phyloP scores from a whole-genome alignment of 345 rosid genomes.

The Sonneratia alba region DNA sequence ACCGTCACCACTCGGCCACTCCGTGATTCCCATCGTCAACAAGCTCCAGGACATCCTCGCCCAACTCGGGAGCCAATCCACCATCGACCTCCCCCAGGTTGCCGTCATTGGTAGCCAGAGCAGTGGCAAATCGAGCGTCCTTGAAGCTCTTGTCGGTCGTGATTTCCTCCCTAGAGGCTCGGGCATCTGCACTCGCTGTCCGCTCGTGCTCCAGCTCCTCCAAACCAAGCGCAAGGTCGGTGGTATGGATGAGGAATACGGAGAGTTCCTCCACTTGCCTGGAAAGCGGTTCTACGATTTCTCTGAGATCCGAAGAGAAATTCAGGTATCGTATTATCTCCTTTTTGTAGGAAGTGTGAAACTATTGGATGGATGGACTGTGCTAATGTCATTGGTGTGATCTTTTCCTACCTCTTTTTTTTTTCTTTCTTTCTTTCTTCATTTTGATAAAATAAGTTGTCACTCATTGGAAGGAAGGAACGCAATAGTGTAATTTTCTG shows the following conservation, averaged over 20 bases:
- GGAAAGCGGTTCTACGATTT: conserved; percentile 71
- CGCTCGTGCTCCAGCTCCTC: conserved; percentile 86
- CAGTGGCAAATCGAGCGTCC: conserved; percentile 98
- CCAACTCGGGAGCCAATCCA: conserved; percentile 82
- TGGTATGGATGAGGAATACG: conserved; percentile 77
- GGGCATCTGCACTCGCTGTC: conserved; percentile 94
- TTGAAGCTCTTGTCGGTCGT: conserved; percentile 94
- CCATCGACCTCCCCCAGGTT: conserved; percentile 95
- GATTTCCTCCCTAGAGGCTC: conserved; percentile 91
- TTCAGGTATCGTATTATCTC: conserved; percentile 40
- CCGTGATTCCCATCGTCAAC: conserved; percentile 89
- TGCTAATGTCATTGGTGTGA: not conserved
- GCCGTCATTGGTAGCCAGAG: conserved; percentile 98
- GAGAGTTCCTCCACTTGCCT: conserved; percentile 89
- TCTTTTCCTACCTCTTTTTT: not conserved
- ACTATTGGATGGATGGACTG: not conserved
- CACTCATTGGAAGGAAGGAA: no score
- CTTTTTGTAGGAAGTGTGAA: not conserved
- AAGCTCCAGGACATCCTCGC: conserved; percentile 95
- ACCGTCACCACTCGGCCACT: conserved; percentile 57
- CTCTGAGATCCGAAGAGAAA: conserved; percentile 88
- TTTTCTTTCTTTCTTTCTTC: not conserved
- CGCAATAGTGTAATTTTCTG: no score
- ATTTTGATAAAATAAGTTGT: no score
- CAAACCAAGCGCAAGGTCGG: conserved; percentile 61